Percentiles rank a stretch among this genome's conserved stretches.
These are phyloP conservation scores for Cymbopogon citratus DNA, from an alignment of 176 grass and related monocot species.

Conservation along the genomic window DNA sequence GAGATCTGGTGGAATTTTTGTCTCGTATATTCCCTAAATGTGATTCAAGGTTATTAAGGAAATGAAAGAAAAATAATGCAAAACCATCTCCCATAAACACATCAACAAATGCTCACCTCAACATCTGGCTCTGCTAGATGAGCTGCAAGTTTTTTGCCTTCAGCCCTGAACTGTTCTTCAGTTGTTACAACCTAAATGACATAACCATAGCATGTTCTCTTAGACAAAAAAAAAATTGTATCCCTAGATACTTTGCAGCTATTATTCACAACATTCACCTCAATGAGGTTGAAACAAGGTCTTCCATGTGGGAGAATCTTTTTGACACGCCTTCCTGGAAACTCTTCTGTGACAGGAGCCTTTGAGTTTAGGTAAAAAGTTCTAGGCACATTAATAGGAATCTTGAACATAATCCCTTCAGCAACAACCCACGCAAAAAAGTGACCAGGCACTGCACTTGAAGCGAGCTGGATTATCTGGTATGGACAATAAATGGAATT, in stretches of 20 bases:
- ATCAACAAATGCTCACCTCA: slow-evolving; percentile 49
- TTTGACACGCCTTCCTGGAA: slow-evolving; percentile 84
- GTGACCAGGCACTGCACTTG: slow-evolving; percentile 50
- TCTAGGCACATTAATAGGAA: slow-evolving; percentile 72
- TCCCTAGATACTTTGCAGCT: slow-evolving; percentile 9
- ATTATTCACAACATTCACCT: slow-evolving; percentile 52
- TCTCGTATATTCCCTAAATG: slow-evolving; percentile 94
- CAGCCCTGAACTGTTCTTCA: slow-evolving; percentile 87
- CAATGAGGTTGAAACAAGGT: slow-evolving; percentile 85
- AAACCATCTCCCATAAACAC: neutral
- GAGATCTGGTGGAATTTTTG: slow-evolving; percentile 65
- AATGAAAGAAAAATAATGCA: neutral
- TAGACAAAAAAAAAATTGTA: slow-evolving; percentile 21
- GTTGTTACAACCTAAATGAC: slow-evolving; percentile 66
- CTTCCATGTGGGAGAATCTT: slow-evolving; percentile 95
- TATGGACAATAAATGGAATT: slow-evolving; percentile 28
- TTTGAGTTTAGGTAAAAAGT: slow-evolving; percentile 86
- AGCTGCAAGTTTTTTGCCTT: slow-evolving; percentile 84
- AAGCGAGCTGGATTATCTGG: slow-evolving; percentile 88
- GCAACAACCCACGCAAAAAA: slow-evolving; percentile 93
- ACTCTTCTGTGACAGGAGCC: slow-evolving; percentile 74
- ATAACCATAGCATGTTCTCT: slow-evolving; percentile 5
- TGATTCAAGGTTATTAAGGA: slow-evolving; percentile 12
- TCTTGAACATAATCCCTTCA: slow-evolving; percentile 87
- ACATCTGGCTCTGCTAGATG: slow-evolving; percentile 91